Percentiles rank a stretch among this genome's conserved stretches.
Conservation (phyloP, 306 rosid genomes). For the Begonia loranthoides region DNA sequence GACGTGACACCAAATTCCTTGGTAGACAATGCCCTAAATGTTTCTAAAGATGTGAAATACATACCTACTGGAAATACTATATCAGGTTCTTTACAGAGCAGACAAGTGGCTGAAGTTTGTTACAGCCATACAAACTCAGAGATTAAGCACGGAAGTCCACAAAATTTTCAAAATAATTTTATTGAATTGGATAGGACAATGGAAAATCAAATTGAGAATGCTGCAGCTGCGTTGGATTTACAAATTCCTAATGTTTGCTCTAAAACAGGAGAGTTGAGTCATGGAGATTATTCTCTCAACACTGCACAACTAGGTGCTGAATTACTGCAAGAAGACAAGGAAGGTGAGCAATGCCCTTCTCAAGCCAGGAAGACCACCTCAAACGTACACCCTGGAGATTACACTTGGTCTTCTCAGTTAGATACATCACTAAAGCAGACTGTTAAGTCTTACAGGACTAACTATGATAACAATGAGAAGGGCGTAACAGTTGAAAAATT, state of each 20-base stretch:
- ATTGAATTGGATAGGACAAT: slow-evolving; percentile 10
- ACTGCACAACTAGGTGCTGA: slow-evolving; percentile 1
- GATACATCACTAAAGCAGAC: slow-evolving; percentile 2
- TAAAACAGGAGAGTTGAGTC: neutral
- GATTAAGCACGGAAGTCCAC: slow-evolving; percentile 3
- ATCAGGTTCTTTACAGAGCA: neutral
- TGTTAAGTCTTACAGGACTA: neutral
- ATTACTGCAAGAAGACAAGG: slow-evolving; percentile 9
- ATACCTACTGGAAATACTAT: slow-evolving; percentile 1
- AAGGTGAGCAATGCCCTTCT: neutral
- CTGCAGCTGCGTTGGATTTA: neutral
- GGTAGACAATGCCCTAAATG: neutral
- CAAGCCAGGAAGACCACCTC: too few relatives aligned
- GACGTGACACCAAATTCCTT: neutral
- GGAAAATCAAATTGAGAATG: slow-evolving; percentile 8
- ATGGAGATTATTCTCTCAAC: slow-evolving; percentile 1
- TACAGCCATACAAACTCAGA: slow-evolving; percentile 6
- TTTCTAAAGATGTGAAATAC: slow-evolving; percentile 8
- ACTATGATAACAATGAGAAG: neutral
- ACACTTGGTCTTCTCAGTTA: neutral
- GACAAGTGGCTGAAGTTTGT: slow-evolving; percentile 7
- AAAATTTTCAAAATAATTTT: neutral
- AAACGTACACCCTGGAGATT: neutral
- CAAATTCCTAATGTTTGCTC: slow-evolving; percentile 4
- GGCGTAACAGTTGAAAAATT: too few relatives aligned